Conservation (phyloP, 352 stramenopile genomes). For the Phytopythium mirpurense region DNA sequence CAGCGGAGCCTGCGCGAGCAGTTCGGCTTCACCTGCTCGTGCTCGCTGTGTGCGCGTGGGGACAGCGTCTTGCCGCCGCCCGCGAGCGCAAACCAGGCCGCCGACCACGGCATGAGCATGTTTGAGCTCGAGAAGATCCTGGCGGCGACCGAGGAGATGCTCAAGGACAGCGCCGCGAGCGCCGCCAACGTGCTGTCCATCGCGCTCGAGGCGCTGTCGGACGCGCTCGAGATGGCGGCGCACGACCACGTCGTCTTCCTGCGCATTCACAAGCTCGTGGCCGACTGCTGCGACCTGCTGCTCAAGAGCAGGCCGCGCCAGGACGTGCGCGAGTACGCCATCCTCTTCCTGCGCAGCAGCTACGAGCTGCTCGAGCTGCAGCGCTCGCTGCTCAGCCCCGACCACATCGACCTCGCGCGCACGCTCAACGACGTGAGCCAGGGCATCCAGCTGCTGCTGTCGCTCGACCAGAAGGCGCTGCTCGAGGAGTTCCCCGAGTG, state of each 20-base stretch:
- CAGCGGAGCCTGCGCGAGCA: slow-evolving; percentile 85
- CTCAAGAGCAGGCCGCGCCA: slow-evolving; percentile 52
- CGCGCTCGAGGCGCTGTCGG: slow-evolving; percentile 75
- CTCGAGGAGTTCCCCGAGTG: slow-evolving; percentile 83
- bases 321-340: slow-evolving; percentile 78
- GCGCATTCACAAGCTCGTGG: slow-evolving; percentile 88
- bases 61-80: slow-evolving; percentile 57
- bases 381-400: slow-evolving; percentile 62
- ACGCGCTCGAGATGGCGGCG: slow-evolving; percentile 75
- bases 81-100: slow-evolving; percentile 10
- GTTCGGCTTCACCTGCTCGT: slow-evolving; percentile 88
- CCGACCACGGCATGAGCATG: slow-evolving; percentile 22
- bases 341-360: slow-evolving; percentile 83
- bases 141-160: slow-evolving; percentile 47
- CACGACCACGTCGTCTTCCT: slow-evolving; percentile 88
- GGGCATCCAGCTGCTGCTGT: slow-evolving; percentile 87
- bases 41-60: slow-evolving; percentile 56
- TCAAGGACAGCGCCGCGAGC: slow-evolving; percentile 36
- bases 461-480: slow-evolving; percentile 77
- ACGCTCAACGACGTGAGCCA: slow-evolving; percentile 92
- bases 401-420: slow-evolving; percentile 90
- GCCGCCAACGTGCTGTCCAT: slow-evolving; percentile 52
- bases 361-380: slow-evolving; percentile 89
- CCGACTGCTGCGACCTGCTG: slow-evolving; percentile 87
- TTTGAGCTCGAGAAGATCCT: slow-evolving; percentile 65